A percentile compares a stretch with the other conserved stretches of the same genome.
Evolutionary conservation across 2,329 filamentous ascomycete species (phyloP).

Genomic region (Microcyclospora tardicrescens): DNA sequence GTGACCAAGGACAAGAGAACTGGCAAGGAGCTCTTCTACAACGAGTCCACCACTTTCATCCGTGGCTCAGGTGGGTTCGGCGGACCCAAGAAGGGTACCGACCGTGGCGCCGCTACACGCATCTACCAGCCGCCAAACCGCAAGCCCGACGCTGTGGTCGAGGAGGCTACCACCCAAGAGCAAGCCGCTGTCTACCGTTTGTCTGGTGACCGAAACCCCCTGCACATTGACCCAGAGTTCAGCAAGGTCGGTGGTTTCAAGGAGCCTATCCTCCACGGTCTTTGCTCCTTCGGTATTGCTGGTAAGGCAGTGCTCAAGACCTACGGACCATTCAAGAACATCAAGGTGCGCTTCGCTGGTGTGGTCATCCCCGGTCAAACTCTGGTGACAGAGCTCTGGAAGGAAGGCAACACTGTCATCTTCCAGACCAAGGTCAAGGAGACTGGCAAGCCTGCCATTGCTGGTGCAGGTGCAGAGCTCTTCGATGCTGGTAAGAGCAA

Average conservation of each 20-base stretch:
- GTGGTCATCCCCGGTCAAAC: slow-evolving; percentile 78
- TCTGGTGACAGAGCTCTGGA: slow-evolving; percentile 91
- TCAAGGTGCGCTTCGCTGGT: slow-evolving; percentile 85
- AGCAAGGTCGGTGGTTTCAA: slow-evolving; percentile 94
- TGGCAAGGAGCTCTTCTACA: slow-evolving; percentile 90
- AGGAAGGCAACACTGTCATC: slow-evolving; percentile 62
- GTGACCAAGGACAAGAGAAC: slow-evolving; percentile 75
- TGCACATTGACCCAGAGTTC: slow-evolving; percentile 90
- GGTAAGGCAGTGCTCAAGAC: slow-evolving; percentile 80
- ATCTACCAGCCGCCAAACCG: slow-evolving; percentile 67
- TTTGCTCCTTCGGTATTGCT: slow-evolving; percentile 85
- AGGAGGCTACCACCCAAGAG: slow-evolving; percentile 76
- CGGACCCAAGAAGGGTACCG: slow-evolving; percentile 60
- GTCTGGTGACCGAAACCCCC: slow-evolving; percentile 88
- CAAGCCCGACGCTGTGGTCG: slow-evolving; percentile 65
- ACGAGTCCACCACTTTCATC: slow-evolving; percentile 87
- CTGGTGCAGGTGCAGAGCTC: slow-evolving; percentile 67
- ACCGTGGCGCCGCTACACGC: slow-evolving; percentile 69
- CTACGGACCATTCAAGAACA: slow-evolving; percentile 74
- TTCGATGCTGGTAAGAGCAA: slow-evolving; percentile 39
- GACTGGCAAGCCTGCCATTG: slow-evolving; percentile 80
- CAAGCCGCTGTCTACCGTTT: slow-evolving; percentile 90
- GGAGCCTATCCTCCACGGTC: slow-evolving; percentile 86
- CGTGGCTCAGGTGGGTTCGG: slow-evolving; percentile 84
- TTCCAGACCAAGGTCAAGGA: slow-evolving; percentile 87